phyloP scores from a whole-genome alignment of 495 filamentous ascomycete genomes.

The Aspergillus ostianus region DNA sequence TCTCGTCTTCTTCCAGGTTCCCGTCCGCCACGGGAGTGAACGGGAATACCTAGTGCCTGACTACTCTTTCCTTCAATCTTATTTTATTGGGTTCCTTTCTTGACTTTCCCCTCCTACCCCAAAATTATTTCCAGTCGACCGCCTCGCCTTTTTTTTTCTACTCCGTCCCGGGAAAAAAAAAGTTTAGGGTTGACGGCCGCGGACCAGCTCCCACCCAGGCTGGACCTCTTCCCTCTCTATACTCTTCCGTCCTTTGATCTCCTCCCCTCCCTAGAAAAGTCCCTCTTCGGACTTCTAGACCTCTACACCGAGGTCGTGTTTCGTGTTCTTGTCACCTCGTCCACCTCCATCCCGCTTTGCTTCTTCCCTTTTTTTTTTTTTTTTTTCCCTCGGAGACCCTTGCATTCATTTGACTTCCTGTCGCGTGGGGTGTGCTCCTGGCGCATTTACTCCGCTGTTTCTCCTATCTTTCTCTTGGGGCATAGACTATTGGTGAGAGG shows the following conservation, averaged over 20 bases:
- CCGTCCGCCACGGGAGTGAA: slow-evolving; percentile 45
- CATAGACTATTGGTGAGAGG: slow-evolving; percentile 7
- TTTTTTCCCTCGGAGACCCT: slow-evolving; percentile 5
- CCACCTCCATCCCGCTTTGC: background rate
- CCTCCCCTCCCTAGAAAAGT: slow-evolving; percentile 4
- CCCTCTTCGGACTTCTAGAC: slow-evolving; percentile 16
- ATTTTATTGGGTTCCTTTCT: slow-evolving; percentile 1
- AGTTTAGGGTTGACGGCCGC: slow-evolving; percentile 11
- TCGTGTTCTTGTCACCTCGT: slow-evolving; percentile 10
- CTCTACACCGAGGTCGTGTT: slow-evolving; percentile 2
- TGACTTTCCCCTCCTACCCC: slow-evolving; percentile 7
- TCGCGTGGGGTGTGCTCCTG: slow-evolving; percentile 14
- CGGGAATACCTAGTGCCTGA: slow-evolving; percentile 40
- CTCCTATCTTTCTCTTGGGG: slow-evolving; percentile 9
- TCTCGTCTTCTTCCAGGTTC: slow-evolving; percentile 30
- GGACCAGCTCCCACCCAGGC: slow-evolving; percentile 23
- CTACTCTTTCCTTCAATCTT: slow-evolving; percentile 14
- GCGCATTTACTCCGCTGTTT: slow-evolving; percentile 9
- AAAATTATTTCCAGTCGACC: slow-evolving; percentile 17
- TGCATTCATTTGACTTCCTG: slow-evolving; percentile 17
- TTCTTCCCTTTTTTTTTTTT: background rate
- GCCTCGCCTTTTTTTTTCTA: slow-evolving; percentile 17
- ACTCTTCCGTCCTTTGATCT: slow-evolving; percentile 14
- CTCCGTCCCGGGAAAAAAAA: slow-evolving; percentile 16
- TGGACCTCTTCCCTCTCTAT: slow-evolving; percentile 12